Percentiles rank a stretch among this genome's conserved stretches.
Evolutionary conservation across 1,284 basidiomycete species (phyloP).

Genomic region (Ganoderma boninense): DNA sequence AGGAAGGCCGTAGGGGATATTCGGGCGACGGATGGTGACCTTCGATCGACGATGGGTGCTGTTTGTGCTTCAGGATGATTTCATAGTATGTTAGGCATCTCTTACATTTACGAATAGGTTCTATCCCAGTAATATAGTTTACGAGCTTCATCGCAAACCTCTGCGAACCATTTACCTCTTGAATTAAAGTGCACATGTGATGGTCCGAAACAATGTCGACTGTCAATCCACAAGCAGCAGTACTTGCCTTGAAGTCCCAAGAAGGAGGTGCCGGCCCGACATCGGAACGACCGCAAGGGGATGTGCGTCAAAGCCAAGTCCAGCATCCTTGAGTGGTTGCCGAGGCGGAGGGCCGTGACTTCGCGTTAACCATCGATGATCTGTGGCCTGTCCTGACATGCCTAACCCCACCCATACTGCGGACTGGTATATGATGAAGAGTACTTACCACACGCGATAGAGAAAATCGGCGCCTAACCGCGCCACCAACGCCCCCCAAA

Average conservation of each 20-base stretch:
- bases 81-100: neutral
- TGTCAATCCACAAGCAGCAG: too few relatives aligned
- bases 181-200: too few relatives aligned
- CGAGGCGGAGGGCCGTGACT: neutral
- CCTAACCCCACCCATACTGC: neutral
- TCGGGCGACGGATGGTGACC: neutral
- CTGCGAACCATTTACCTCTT: neutral
- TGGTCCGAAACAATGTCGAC: too few relatives aligned
- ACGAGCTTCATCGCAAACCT: neutral
- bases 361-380: neutral
- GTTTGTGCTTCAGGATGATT: neutral
- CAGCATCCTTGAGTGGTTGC: neutral
- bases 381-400: neutral
- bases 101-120: neutral
- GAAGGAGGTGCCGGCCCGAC: too few relatives aligned
- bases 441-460: neutral
- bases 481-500: too few relatives aligned
- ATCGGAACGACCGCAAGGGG: too few relatives aligned
- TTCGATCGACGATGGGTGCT: neutral
- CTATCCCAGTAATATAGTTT: neutral
- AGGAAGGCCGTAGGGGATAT: slow-evolving; percentile 34
- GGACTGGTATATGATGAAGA: too few relatives aligned
- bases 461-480: neutral
- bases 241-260: too few relatives aligned
- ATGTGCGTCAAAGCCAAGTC: too few relatives aligned